Conservation (phyloP, 306 rosid species). For the Glycine latifolia region DNA sequence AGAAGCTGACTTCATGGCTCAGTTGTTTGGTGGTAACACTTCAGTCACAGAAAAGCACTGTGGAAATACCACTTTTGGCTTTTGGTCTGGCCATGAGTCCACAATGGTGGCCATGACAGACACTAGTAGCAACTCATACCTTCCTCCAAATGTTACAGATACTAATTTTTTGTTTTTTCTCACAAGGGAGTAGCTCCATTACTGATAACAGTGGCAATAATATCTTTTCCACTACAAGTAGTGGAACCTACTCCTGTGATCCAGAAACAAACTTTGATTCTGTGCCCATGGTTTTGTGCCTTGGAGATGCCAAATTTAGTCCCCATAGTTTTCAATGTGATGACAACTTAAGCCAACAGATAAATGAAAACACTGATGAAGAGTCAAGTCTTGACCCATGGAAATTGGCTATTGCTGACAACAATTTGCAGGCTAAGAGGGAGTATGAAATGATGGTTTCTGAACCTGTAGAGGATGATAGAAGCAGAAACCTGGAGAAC, state of each 20-base stretch:
- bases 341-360: constrained; percentile 52
- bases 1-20: constrained; percentile 70
- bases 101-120: constrained; percentile 34
- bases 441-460: constrained; percentile 44
- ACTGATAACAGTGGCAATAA: constrained; percentile 23
- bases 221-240: constrained; percentile 36
- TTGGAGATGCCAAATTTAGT: constrained; percentile 44
- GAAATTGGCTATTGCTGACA: constrained; percentile 41
- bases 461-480: constrained; percentile 46
- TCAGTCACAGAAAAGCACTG: constrained; percentile 38
- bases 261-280: constrained; percentile 45
- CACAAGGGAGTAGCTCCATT: constrained; percentile 45
- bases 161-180: constrained; percentile 40
- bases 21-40: constrained; percentile 52
- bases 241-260: constrained; percentile 45
- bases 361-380: constrained; percentile 52
- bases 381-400: constrained; percentile 41
- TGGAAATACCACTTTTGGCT: constrained; percentile 52
- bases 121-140: constrained; percentile 51
- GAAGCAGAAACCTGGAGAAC: constrained; percentile 36
- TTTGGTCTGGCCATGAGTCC: constrained; percentile 55
- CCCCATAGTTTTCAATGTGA: constrained; percentile 45
- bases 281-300: constrained; percentile 37
- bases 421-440: constrained; percentile 35
- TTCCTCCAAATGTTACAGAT: constrained; percentile 54